Evolutionary conservation across 2,329 filamentous ascomycete species (phyloP), one percentile per base, ranked within the genome.

Genomic region (Ampelomyces quisqualis): DNA sequence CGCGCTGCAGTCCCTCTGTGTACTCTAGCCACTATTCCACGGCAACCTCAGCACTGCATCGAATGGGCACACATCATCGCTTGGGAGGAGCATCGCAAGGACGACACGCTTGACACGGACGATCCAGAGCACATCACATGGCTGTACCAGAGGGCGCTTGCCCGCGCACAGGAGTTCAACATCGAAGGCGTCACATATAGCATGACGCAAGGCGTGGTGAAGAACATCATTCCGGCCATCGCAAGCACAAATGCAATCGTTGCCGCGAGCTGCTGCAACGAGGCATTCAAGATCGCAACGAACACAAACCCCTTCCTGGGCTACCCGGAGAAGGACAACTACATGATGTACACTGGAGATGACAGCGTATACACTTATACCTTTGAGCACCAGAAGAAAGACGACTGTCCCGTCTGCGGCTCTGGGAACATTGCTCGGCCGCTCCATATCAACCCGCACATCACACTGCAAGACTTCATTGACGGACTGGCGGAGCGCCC

Each of bases 331-430:
- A 95, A 64, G 6, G 70, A 74, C 49, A 77, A 95, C 67, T 98
- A 98, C 73, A 97, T 97, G 90, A 95, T 96, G 88, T 98, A 98
- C 69, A 95, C 89, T 9, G 93, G 94, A 32, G 90, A 97, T 61
- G 91, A 95, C 61, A 81, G 86, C 53, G 86, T 98, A 53, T 98
- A 98, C 73, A 98, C 93, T 0, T 96, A 95, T 70, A 98, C 93
- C 0, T 98, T 97, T 67, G 85, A 90, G 60, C 90, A 95, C 60
- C 86, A 96, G 71, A 88, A 87, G 74, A 97, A 96, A 69, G 79
- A 85, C 11, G 93, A 97, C 69, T 98, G 93, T 53, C 90, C 93
- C 2, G 93, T 97, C 5, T 98, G 93, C 62, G 90, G 91, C 13
- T 50, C 55, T 7, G 62, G 58, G 5, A 86, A 88, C 38, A 72